Evolutionary conservation across 768 basidiomycete species (phyloP).

Genomic region (Russula earlei): DNA sequence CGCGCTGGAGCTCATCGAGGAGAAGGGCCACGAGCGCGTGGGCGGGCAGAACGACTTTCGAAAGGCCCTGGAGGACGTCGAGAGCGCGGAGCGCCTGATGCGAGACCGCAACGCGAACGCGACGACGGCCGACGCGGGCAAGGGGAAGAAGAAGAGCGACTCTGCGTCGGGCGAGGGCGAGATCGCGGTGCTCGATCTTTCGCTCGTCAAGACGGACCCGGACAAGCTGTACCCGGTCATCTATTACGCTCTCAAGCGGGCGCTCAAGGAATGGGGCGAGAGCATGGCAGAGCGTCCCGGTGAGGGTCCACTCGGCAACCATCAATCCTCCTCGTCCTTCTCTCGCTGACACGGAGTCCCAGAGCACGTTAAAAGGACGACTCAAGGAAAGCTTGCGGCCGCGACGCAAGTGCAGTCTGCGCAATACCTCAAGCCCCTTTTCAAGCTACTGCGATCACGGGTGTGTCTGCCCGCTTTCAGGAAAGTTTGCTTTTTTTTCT

Average conservation of each 20-base stretch:
- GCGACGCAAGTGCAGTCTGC: slow-evolving; percentile 94
- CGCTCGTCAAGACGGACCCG: slow-evolving; percentile 78
- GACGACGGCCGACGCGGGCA: slow-evolving; percentile 30
- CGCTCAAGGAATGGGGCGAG: slow-evolving; percentile 93
- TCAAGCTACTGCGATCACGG: slow-evolving; percentile 80
- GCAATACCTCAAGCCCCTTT: slow-evolving; percentile 93
- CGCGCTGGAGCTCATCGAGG: slow-evolving; percentile 92
- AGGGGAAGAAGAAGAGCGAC: slow-evolving; percentile 57
- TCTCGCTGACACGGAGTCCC: slow-evolving; percentile 6
- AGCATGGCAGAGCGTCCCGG: slow-evolving; percentile 92
- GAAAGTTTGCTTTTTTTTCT: neutral
- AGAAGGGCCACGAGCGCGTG: slow-evolving; percentile 68
- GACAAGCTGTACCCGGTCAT: slow-evolving; percentile 96
- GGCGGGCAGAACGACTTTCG: slow-evolving; percentile 95
- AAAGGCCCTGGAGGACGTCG: slow-evolving; percentile 79
- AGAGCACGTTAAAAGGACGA: slow-evolving; percentile 83
- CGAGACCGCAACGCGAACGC: slow-evolving; percentile 39
- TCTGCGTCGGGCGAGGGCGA: slow-evolving; percentile 29
- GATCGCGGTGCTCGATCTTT: slow-evolving; percentile 56
- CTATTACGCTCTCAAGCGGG: slow-evolving; percentile 89
- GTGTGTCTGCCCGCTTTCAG: slow-evolving; percentile 37
- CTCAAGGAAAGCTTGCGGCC: slow-evolving; percentile 88
- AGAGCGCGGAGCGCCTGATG: slow-evolving; percentile 61
- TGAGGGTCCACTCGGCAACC: slow-evolving; percentile 27
- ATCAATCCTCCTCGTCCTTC: neutral